These are phyloP conservation scores for Pythium aristosporum DNA, from an alignment of 352 stramenopile genomes.

Conservation along the genomic window DNA sequence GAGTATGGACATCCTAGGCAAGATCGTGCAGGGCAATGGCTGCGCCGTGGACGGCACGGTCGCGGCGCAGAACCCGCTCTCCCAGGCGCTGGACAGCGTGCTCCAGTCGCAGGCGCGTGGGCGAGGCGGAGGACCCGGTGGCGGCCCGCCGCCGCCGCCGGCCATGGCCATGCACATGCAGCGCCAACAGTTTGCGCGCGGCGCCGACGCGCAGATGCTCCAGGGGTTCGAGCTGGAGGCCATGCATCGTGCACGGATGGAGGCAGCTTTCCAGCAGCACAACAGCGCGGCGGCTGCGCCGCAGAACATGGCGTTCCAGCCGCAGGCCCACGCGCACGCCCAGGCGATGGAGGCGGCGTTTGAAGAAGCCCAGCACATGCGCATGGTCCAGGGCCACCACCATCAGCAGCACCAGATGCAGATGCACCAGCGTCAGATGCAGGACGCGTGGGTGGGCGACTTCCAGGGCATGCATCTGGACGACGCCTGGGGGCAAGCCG, in stretches of 20 bases:
- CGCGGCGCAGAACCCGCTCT: conserved; percentile 82
- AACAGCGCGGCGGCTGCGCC: conserved; percentile 32
- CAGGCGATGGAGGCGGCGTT: conserved; percentile 50
- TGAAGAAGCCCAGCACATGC: conserved; percentile 41
- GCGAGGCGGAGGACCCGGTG: conserved; percentile 28
- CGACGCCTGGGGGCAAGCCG: conserved; percentile 55
- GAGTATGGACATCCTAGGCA: conserved; percentile 78
- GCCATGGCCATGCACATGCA: conserved; percentile 79
- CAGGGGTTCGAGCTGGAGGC: conserved; percentile 64
- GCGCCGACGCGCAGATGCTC: conserved; percentile 55
- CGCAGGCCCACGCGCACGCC: conserved; percentile 47
- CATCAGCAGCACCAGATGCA: conserved; percentile 31
- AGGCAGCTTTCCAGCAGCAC: conserved; percentile 50
- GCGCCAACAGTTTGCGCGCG: conserved; percentile 52
- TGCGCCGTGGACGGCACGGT: conserved; percentile 83
- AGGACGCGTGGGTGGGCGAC: conserved; percentile 68
- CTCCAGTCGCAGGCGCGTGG: conserved; percentile 55
- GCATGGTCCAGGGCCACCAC: conserved; percentile 44
- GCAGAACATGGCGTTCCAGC: conserved; percentile 38
- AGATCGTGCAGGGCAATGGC: conserved; percentile 80
- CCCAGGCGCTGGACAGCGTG: conserved; percentile 73
- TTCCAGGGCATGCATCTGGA: conserved; percentile 63
- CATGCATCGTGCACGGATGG: conserved; percentile 59
- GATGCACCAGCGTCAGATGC: conserved; percentile 40
- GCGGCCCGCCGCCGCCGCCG: conserved; percentile 33